These are phyloP conservation scores for Apiotrichum gracile DNA, from an alignment of 1,284 basidiomycete species.

Conservation along the genomic window DNA sequence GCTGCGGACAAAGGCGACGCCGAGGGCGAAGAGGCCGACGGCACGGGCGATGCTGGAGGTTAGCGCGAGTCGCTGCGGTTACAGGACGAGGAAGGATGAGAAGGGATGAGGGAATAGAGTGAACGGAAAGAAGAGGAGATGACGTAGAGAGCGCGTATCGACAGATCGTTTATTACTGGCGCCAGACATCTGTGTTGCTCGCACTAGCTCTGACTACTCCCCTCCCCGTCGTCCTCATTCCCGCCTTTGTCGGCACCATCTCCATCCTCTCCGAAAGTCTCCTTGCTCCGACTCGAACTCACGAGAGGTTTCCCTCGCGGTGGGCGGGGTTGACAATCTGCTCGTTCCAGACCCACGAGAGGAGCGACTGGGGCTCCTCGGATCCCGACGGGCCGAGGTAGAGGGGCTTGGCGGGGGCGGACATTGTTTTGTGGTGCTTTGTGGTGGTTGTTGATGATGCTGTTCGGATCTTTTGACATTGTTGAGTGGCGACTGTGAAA, in stretches of 20 bases:
- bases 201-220: no score
- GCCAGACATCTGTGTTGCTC: no score
- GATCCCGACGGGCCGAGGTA: constrained; percentile 27
- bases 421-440: constrained; percentile 13
- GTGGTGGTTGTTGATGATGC: background rate
- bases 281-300: background rate
- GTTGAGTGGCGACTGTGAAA: background rate
- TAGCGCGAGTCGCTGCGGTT: background rate
- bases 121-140: no score
- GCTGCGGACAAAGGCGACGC: constrained; percentile 15
- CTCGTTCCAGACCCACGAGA: constrained; percentile 18
- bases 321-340: constrained; percentile 19
- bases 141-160: no score
- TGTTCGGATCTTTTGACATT: background rate
- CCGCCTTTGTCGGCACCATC: no score
- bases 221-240: no score
- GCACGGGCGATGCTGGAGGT: constrained; percentile 18
- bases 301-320: constrained; percentile 22
- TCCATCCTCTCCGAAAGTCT: no score
- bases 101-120: no score
- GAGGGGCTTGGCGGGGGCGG: constrained; percentile 24
- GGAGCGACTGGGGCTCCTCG: constrained; percentile 6
- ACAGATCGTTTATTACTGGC: no score
- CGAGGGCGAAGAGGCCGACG: constrained; percentile 16
- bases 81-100: background rate